A percentile compares a stretch with the other conserved stretches of the same genome.
Evolutionary conservation across 2,329 filamentous ascomycete species (phyloP).

Genomic region (Tolypocladium tundrense): DNA sequence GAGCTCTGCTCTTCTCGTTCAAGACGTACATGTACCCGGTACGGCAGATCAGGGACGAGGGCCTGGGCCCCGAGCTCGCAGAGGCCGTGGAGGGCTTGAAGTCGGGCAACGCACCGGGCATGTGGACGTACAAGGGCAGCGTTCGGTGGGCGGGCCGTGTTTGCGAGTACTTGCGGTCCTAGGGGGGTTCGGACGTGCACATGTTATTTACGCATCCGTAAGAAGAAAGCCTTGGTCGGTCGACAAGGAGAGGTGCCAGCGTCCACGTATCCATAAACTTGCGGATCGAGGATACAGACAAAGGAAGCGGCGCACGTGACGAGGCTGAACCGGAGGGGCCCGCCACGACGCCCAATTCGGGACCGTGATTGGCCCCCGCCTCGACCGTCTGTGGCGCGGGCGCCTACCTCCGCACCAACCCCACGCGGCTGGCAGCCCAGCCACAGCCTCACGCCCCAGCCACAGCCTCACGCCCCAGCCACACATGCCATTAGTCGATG

Average conservation of each 20-base stretch:
- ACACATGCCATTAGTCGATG: background rate
- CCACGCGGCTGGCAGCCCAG: background rate
- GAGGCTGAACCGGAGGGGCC: background rate
- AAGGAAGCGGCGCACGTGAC: background rate
- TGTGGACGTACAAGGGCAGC: conserved; percentile 43
- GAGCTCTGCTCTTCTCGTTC: conserved; percentile 42
- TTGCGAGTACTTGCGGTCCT: conserved; percentile 32
- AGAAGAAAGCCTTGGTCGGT: no score
- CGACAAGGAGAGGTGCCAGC: no score
- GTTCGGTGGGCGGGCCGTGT: conserved; percentile 36
- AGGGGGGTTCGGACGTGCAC: background rate
- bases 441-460: background rate
- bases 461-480: conserved; percentile 1
- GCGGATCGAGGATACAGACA: no score
- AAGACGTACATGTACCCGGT: conserved; percentile 44
- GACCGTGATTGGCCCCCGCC: background rate
- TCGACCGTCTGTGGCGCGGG: background rate
- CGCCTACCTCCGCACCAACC: background rate
- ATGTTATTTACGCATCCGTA: background rate
- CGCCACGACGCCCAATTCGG: background rate
- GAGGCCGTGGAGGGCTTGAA: conserved; percentile 43
- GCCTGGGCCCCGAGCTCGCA: conserved; percentile 33
- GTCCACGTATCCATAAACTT: no score
- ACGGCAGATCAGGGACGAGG: conserved; percentile 36
- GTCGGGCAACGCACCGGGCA: conserved; percentile 39